Conservation (phyloP, 352 stramenopile genomes). For the Globisporangium cystogenes region DNA sequence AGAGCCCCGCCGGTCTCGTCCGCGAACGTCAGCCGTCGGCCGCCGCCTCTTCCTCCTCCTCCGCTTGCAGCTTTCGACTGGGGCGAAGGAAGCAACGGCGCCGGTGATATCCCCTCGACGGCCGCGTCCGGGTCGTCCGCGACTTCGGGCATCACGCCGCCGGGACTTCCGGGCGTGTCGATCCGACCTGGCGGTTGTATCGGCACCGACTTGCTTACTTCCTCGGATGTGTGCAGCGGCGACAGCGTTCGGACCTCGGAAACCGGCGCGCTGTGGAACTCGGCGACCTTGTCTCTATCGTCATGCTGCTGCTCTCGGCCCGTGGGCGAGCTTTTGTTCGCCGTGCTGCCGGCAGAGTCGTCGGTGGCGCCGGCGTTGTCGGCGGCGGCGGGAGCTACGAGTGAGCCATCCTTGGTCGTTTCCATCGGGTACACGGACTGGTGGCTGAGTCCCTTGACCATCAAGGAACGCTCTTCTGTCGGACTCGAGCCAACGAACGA, state of each 20-base stretch:
- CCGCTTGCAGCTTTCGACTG: slow-evolving; percentile 2
- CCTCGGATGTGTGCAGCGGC: background rate
- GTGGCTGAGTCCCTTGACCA: slow-evolving; percentile 51
- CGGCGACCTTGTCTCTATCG: slow-evolving; percentile 6
- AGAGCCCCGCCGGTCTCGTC: slow-evolving; percentile 54
- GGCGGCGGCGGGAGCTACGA: background rate
- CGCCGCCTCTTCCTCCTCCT: background rate
- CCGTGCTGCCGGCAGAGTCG: background rate
- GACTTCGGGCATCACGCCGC: background rate
- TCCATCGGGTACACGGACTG: slow-evolving; percentile 69
- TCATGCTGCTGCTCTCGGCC: too few species aligned
- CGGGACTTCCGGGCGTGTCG: background rate
- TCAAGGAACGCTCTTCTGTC: slow-evolving; percentile 18
- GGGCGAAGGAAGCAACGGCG: background rate
- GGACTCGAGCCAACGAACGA: slow-evolving; percentile 3
- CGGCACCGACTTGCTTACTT: background rate
- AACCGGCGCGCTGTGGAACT: background rate
- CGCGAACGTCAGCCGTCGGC: slow-evolving; percentile 48
- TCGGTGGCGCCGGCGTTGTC: slow-evolving; percentile 18
- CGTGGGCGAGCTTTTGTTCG: background rate
- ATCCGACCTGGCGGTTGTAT: background rate
- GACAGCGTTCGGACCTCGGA: slow-evolving; percentile 2
- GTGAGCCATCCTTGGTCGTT: slow-evolving; percentile 15
- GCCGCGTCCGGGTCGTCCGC: slow-evolving; percentile 1
- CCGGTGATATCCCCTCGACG: background rate